These are phyloP conservation scores for Vaccinium macrocarpon DNA, from an alignment of 148 eudicot species.

Conservation along the genomic window DNA sequence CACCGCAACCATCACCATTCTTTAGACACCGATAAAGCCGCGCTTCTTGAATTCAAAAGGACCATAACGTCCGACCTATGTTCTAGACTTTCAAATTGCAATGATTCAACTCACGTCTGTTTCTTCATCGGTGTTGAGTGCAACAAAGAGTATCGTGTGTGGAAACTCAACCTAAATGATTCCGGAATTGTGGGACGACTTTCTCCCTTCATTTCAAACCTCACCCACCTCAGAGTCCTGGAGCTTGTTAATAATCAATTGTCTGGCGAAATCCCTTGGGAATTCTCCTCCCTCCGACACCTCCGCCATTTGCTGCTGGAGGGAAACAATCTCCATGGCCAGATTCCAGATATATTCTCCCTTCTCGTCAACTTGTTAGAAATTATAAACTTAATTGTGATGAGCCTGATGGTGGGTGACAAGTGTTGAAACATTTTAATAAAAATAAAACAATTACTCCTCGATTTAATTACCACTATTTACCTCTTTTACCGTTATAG, in stretches of 20 bases:
- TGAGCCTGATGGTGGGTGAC: no score
- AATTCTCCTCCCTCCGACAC: slow-evolving; percentile 23
- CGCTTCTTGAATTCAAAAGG: slow-evolving; percentile 35
- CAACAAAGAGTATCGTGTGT: slow-evolving; percentile 19
- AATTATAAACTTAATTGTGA: no score
- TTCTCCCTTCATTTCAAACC: slow-evolving; percentile 34
- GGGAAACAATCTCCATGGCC: slow-evolving; percentile 26
- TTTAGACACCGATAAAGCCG: slow-evolving; percentile 29
- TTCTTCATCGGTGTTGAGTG: slow-evolving; percentile 31
- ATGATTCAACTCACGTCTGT: slow-evolving; percentile 32
- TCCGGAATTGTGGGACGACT: slow-evolving; percentile 25
- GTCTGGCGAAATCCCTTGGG: slow-evolving; percentile 24
- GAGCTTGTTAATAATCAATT: slow-evolving; percentile 24
- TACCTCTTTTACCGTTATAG: no score
- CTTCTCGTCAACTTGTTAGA: background rate
- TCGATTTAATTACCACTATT: no score
- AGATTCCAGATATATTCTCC: slow-evolving; percentile 29
- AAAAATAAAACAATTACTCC: no score
- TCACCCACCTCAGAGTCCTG: slow-evolving; percentile 27
- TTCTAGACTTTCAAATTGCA: slow-evolving; percentile 30
- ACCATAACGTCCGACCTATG: slow-evolving; percentile 22
- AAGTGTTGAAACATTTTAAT: no score
- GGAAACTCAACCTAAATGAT: slow-evolving; percentile 20
- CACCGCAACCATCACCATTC: slow-evolving; percentile 19
- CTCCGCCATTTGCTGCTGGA: slow-evolving; percentile 23